These are phyloP conservation scores for Trichothecium roseum DNA, from an alignment of 2,329 filamentous ascomycete genomes.

Conservation along the genomic window DNA sequence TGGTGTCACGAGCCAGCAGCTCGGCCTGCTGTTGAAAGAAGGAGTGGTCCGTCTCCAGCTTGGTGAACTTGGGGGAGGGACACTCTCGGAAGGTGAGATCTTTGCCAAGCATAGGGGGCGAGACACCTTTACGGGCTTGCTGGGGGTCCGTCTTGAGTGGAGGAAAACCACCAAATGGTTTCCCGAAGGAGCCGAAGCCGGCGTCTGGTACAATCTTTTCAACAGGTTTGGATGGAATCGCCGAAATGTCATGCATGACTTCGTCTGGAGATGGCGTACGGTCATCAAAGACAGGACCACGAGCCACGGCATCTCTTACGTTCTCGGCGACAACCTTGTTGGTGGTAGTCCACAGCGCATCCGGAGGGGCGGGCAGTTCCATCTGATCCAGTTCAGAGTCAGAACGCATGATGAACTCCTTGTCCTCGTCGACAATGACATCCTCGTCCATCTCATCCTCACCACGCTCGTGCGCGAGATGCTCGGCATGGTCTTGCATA, in stretches of 20 bases:
- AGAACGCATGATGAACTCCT: slow-evolving; percentile 18
- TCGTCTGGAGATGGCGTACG: too few species aligned
- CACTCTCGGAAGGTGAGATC: slow-evolving; percentile 76
- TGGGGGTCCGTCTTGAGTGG: slow-evolving; percentile 29
- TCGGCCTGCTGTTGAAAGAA: slow-evolving; percentile 38
- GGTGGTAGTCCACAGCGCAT: slow-evolving; percentile 30
- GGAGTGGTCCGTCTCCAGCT: slow-evolving; percentile 69
- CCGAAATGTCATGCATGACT: slow-evolving; percentile 26
- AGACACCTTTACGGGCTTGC: slow-evolving; percentile 41
- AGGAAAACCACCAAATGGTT: slow-evolving; percentile 30
- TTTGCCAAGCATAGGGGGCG: slow-evolving; percentile 79
- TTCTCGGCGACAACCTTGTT: slow-evolving; percentile 17
- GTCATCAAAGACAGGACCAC: too few species aligned
- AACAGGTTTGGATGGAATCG: slow-evolving; percentile 9
- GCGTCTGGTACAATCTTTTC: background rate
- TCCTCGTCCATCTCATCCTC: slow-evolving; percentile 12
- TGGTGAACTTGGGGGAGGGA: slow-evolving; percentile 71
- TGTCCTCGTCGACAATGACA: slow-evolving; percentile 12
- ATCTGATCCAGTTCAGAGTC: slow-evolving; percentile 33
- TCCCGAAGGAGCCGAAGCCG: slow-evolving; percentile 23
- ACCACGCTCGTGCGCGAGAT: slow-evolving; percentile 39
- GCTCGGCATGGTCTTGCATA: slow-evolving; percentile 68
- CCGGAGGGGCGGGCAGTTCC: slow-evolving; percentile 27
- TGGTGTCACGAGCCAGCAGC: slow-evolving; percentile 41
- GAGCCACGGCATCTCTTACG: slow-evolving; percentile 16